Base-by-base conservation (phyloP, 2,329 filamentous ascomycete species). In the Teratosphaeria destructans region DNA sequence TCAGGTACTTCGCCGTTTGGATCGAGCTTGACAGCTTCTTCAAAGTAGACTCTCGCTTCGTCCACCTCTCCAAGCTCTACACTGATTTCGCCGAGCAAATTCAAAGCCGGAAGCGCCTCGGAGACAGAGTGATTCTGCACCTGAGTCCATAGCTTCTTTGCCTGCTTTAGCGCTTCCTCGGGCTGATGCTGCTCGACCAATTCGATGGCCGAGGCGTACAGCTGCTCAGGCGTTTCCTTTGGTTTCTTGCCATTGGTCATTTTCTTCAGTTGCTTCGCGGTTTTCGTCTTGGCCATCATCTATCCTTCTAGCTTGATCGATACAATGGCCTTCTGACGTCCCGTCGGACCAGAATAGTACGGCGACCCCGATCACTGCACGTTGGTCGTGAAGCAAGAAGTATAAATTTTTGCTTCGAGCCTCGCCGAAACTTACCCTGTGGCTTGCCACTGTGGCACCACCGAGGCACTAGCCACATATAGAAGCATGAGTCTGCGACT, bases 1-100 rank as follows among this genome's bases (percentile, higher is more conserved):
- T 90, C 87, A 19, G 87, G 82, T 61, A 85, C 77, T 47, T 78
- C 75, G 19, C 93, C 94, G 60, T 92, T 84, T 27, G 85, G 81
- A 71, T 99, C 94, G 39, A 94, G 81, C 58, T 81, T 78, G 43
- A 88, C 87, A 0, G 94, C 90, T 54, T 82, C 80, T 61, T 85
- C 73, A 69, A 96, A 95, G 68, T 84, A 86, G 54, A 79, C 75
- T 61, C 87, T 81, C 52, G 93, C 93, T 16, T 82, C 77, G 57
- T 93, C 87, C 58, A 89, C 80, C 53, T 96, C 89, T 63, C 94
- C 92, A 3, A 89, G 76, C 71, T 96, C 90, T 59, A 96, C 81
- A 67, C 85, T 81, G 68, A 95, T 90, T 68, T 95, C 89, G 58
- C 88, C 92, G 26, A 94, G 81, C 37, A 95, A 77, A 65, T 87